Conservation (phyloP, 306 rosid genomes). For the Elaeagnus macrophylla region DNA sequence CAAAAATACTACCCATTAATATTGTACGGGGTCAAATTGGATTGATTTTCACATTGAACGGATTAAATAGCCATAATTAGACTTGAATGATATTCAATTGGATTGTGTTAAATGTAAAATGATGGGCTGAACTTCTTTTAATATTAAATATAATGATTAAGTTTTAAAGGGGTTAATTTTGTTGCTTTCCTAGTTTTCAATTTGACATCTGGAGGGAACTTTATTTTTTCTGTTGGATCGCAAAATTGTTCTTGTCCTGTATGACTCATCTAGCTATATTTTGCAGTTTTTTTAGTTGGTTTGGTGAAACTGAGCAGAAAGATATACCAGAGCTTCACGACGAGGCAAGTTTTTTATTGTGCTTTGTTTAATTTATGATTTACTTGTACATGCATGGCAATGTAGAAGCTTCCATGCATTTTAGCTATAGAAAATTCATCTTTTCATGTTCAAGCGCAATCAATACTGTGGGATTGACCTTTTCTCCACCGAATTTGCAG, state of each 20-base stretch:
- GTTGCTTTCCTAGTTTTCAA: too few relatives aligned
- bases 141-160: too few relatives aligned
- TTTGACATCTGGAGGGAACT: neutral
- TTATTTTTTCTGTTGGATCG: neutral
- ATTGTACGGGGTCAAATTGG: too few relatives aligned
- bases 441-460: neutral
- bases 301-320: constrained; percentile 44
- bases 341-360: constrained; percentile 28
- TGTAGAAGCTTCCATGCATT: neutral
- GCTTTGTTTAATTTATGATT: neutral
- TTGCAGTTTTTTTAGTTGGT: constrained; percentile 70
- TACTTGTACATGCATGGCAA: neutral
- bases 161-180: too few relatives aligned
- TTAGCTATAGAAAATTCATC: neutral
- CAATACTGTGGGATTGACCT: neutral
- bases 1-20: too few relatives aligned
- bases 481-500: constrained; percentile 31
- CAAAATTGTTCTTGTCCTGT: neutral
- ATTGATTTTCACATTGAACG: too few relatives aligned
- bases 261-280: neutral
- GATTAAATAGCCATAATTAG: too few relatives aligned
- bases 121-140: too few relatives aligned
- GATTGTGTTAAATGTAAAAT: too few relatives aligned
- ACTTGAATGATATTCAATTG: too few relatives aligned
- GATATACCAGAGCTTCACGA: constrained; percentile 39